Conservation (phyloP, 2,329 filamentous ascomycete species). For the Scedosporium apiospermum region DNA sequence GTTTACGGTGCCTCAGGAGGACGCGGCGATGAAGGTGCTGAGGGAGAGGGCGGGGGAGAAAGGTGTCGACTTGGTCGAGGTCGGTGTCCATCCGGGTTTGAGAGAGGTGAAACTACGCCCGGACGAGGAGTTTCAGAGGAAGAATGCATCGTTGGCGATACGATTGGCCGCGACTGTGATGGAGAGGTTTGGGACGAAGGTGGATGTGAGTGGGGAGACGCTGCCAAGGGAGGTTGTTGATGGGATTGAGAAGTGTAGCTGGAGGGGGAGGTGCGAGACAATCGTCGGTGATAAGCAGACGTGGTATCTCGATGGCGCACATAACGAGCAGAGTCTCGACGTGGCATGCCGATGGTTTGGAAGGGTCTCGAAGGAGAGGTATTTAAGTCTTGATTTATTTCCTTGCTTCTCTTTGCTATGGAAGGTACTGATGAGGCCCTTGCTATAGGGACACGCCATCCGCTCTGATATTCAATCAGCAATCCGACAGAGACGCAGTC, state of each 20-base stretch:
- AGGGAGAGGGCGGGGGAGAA: conserved; percentile 42
- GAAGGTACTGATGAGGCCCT: neutral
- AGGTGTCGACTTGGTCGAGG: conserved; percentile 32
- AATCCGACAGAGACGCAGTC: conserved; percentile 44
- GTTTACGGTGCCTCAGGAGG: conserved; percentile 46
- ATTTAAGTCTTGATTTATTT: neutral
- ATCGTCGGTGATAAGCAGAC: conserved; percentile 40
- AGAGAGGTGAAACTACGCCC: conserved; percentile 37
- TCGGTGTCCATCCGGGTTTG: conserved; percentile 37
- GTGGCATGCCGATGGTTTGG: conserved; percentile 78
- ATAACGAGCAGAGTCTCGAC: conserved; percentile 83
- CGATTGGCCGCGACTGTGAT: conserved; percentile 42
- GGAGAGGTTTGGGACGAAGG: conserved; percentile 28
- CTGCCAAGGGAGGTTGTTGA: conserved; percentile 57
- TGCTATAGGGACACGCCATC: conserved; percentile 25
- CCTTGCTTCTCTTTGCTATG: neutral
- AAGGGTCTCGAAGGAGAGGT: conserved; percentile 28
- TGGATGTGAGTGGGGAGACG: conserved; percentile 14
- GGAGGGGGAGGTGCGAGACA: conserved; percentile 69
- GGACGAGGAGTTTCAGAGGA: conserved; percentile 47
- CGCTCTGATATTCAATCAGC: conserved; percentile 83
- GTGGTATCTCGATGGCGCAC: conserved; percentile 91
- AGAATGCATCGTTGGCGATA: conserved; percentile 45
- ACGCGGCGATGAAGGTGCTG: conserved; percentile 35
- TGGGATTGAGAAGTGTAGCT: conserved; percentile 66